Percentiles rank a stretch among this genome's conserved stretches.
phyloP scores from a whole-genome alignment of 306 rosid genomes.

The Gastrolobium villosum region DNA sequence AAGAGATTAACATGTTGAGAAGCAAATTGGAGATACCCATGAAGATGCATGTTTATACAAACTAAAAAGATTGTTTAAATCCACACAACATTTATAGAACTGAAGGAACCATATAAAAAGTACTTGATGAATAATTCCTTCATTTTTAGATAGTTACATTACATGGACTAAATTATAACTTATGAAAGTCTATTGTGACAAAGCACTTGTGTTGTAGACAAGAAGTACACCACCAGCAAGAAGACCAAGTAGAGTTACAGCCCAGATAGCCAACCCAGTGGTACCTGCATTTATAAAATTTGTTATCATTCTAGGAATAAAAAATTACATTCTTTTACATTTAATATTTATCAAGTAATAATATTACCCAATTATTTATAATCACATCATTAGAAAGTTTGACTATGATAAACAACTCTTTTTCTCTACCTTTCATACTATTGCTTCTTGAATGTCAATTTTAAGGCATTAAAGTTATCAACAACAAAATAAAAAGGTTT shows the following conservation, averaged over 20 bases:
- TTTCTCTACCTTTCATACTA: not conserved
- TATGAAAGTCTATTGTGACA: slow-evolving; percentile 68
- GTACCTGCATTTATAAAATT: slow-evolving; percentile 58
- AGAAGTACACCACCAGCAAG: slow-evolving; percentile 97
- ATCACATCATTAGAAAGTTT: not conserved
- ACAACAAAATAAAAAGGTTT: not conserved
- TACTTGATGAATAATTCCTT: slow-evolving; percentile 46
- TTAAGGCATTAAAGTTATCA: slow-evolving; percentile 11
- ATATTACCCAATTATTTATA: too few relatives aligned
- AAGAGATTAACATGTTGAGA: not conserved
- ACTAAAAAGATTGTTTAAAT: slow-evolving; percentile 13
- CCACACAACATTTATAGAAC: slow-evolving; percentile 47
- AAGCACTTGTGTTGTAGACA: slow-evolving; percentile 98
- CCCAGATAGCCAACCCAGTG: slow-evolving; percentile 98
- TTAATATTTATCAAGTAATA: not conserved
- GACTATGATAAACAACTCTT: not conserved
- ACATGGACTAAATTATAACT: slow-evolving; percentile 39
- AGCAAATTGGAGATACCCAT: not conserved
- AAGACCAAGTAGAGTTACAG: slow-evolving; percentile 83
- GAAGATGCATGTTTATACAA: slow-evolving; percentile 28
- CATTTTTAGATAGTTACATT: slow-evolving; percentile 52
- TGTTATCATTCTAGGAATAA: not conserved
- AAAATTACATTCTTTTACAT: not conserved
- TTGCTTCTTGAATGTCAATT: slow-evolving; percentile 17
- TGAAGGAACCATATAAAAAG: slow-evolving; percentile 49